Evolutionary conservation across 495 filamentous ascomycete genomes (phyloP), one percentile per base, ranked within the genome.

Genomic region (Articulospora tetracladia): DNA sequence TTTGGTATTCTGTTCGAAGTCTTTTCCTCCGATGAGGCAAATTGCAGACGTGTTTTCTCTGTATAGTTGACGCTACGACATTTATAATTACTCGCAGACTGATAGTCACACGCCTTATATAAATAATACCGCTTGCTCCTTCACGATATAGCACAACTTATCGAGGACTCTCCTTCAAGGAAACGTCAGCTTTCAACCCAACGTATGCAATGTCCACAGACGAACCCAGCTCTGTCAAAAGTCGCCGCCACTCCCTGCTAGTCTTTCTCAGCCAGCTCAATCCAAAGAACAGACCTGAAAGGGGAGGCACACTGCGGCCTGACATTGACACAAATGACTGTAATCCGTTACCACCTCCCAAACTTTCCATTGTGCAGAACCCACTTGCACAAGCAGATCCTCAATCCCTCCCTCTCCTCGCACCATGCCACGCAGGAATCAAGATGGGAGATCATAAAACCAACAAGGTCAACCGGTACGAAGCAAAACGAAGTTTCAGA

Each of bases 401-500:
- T 17, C 3, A 11, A 44, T 17, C 39, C n/a, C 39, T 12, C n/a
- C 39, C 3, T 44, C 15, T 19, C 17, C 3, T 8, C 39, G 11
- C 39, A 8, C 39, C 39, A 44, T 17, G 3, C 3, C 39, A 12
- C 39, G 3, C 39, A 44, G n/a, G n/a, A n/a, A n/a, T n/a, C n/a
- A n/a, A n/a, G n/a, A n/a, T n/a, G n/a, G n/a, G n/a, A n/a, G n/a
- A n/a, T n/a, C n/a, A n/a, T n/a, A n/a, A n/a, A n/a, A n/a, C n/a
- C n/a, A n/a, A n/a, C n/a, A n/a, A n/a, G n/a, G n/a, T n/a, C n/a
- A n/a, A n/a, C n/a, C n/a, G n/a, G n/a, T n/a, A n/a, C n/a, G 39
- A 44, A 44, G 39, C 8, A 23, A 61, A 58, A 57, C 52, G 55
- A 23, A 63, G 56, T 41, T 41, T 68, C 27, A 73, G 72, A 41